Evolutionary conservation across 345 rosid genomes (phyloP).

Genomic region (Gynandropsis gynandra): DNA sequence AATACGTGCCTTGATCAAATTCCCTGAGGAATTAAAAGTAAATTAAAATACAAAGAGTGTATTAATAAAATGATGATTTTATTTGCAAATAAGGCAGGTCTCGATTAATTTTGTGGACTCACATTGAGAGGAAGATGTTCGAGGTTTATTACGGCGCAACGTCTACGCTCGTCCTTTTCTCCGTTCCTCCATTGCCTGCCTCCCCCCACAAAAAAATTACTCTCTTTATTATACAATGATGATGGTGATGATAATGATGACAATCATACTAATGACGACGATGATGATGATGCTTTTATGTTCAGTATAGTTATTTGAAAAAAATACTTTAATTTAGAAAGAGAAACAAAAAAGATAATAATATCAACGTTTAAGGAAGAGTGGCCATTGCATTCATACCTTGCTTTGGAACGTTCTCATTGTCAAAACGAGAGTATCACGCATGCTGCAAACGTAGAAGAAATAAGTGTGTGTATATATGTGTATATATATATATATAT

Average conservation of each 20-base stretch:
- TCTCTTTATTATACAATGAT: neutral
- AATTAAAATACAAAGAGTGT: slow-evolving; percentile 10
- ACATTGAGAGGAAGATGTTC: too few species aligned
- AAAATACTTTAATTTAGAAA: neutral
- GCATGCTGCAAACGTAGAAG: slow-evolving; percentile 36
- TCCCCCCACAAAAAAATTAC: too few species aligned
- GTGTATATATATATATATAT: neutral
- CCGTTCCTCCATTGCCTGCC: slow-evolving; percentile 67
- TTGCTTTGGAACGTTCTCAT: slow-evolving; percentile 68
- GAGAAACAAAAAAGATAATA: neutral
- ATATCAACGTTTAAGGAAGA: neutral
- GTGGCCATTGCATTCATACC: slow-evolving; percentile 41
- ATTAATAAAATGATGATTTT: too few species aligned
- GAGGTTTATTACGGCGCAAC: neutral
- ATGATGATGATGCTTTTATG: neutral
- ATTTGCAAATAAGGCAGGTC: too few species aligned
- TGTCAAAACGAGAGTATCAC: slow-evolving; percentile 67
- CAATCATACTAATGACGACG: neutral
- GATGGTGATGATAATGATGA: neutral
- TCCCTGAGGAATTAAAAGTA: slow-evolving; percentile 16
- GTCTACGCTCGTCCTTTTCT: slow-evolving; percentile 56
- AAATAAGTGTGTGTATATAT: neutral
- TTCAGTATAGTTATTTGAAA: neutral
- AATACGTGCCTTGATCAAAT: too few species aligned
- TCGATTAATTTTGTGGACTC: too few species aligned